Base-by-base conservation (phyloP, 2,329 filamentous ascomycete genomes). In the Myotisia sp. region DNA sequence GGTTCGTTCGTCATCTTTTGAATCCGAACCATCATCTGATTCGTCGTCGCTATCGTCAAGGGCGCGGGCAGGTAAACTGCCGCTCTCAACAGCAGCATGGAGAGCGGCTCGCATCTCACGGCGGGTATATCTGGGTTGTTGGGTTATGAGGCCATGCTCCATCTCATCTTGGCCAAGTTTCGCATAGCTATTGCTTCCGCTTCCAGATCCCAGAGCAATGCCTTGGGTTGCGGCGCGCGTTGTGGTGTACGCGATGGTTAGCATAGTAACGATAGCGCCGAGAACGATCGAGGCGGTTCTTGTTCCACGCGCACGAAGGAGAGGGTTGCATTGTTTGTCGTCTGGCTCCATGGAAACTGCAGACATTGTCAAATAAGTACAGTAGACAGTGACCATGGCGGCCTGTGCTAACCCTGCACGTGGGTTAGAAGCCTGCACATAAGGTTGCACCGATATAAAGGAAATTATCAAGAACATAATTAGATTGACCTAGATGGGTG, bases 331-430 rank as follows among this genome's bases (percentile, higher is more conserved):
- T 44, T 82, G 71, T 47, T 82, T 79, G 63, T 94, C 76, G 56
- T 95, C 87, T 1, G 90, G 90, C 50, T 98, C 87, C 90, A 98
- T 95, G 36, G 85, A 92, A 1, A 98, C 90, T 17, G 90, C 90
- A 2, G 86, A 94, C 76, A 98, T 84, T 45, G 90, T 98, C 36
- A 98, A 73, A 54, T 98, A 98, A 27, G 90, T 95, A 71, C 90
- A 98, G 67, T 98, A 98, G 38, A 93, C 74, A 12, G 86, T 84
- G 28, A 98, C 90, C 73, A 95, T 94, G 42, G 90, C 87, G 26
- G 86, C 85, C 55, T 98, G 90, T n/a, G 90, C 90, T 39, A 98
- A 70, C 31, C 90, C 90, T 26, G 90, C 90, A 53, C 87, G 85
- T 30, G 86, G 76, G 58, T 98, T 98, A 54, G 78, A 78, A 50